Evolutionary conservation across 2,329 filamentous ascomycete genomes (phyloP), one percentile per base, ranked within the genome.

Genomic region (Mycogone perniciosa): DNA sequence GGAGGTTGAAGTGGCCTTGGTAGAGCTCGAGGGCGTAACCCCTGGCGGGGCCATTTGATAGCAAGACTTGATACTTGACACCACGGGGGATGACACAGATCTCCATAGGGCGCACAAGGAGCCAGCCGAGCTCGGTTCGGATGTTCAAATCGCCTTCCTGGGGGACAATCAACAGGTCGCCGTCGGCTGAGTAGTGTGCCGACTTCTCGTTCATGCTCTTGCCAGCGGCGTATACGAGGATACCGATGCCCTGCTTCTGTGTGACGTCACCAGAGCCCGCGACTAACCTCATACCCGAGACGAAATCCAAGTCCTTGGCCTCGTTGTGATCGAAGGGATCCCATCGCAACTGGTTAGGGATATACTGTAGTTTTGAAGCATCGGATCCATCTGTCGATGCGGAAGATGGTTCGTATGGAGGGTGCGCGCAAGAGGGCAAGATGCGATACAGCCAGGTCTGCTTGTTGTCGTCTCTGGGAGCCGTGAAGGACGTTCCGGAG

Each of bases 131-230:
- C 67, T 92, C 88, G 1, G 88, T 92, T 60, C 84, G 80, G 55
- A 92, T 85, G 61, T 91, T 86, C 37, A 92, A 70, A 10, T 77
- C 76, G 2, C 88, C 88, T 56, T 87, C 80, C 64, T 92, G 88
- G 2, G 85, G 76, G 10, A 92, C 85, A 55, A 92, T 83, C 50
- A 91, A 68, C 59, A 89, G 79, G 64, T 92, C 88, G 9, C 88
- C 88, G 62, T 92, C 88, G 0, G 89, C 85, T 4, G 86, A 91
- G 74, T 92, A 95, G 66, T 91, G 95, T 0, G 88, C 88, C 45
- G 85, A 76, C 37, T 80, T 79, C n/a, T 76, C 70, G 44, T 76
- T 75, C 90, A 96, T 95, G 62, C 84, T 82, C 64, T 80, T 84
- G 20, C 87, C 88, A 0, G 86, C 88, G 1, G 86, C 85, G 63